Percentiles rank a stretch among this genome's conserved stretches.
Evolutionary conservation across 225 moss, liverwort and hornwort species (phyloP).

Genomic region (Sphagnum contortum): DNA sequence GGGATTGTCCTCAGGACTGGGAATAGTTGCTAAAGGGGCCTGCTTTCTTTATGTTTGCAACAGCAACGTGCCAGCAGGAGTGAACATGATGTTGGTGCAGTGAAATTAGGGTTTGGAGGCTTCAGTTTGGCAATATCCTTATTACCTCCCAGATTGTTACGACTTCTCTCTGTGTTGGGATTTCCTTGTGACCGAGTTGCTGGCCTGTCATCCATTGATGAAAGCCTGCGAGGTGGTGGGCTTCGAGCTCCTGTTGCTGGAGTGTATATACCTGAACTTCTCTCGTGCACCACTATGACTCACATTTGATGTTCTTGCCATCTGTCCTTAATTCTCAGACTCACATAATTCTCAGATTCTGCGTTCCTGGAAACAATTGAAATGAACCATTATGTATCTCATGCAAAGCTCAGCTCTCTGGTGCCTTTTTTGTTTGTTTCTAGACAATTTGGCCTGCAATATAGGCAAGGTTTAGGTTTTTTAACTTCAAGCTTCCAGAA

Average conservation of each 20-base stretch:
- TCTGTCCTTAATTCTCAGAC: too few species aligned
- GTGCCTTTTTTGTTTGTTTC: too few species aligned
- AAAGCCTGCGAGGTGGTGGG: conserved; percentile 80
- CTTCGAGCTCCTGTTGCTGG: conserved; percentile 96
- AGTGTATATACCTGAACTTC: conserved; percentile 56
- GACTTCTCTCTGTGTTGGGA: conserved; percentile 82
- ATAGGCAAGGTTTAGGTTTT: too few species aligned
- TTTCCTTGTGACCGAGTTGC: conserved; percentile 84
- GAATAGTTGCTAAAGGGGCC: too few species aligned
- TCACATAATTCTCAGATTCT: too few species aligned
- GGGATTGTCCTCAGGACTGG: too few species aligned
- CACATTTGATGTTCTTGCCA: too few species aligned
- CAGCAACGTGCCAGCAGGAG: conserved; percentile 73
- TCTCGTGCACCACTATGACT: background rate
- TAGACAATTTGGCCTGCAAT: too few species aligned
- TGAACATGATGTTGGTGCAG: conserved; percentile 83
- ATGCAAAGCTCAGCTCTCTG: too few species aligned
- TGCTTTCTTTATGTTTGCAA: conserved; percentile 1
- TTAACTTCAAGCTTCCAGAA: too few species aligned
- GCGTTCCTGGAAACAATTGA: too few species aligned
- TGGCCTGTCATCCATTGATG: conserved; percentile 69
- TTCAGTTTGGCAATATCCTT: conserved; percentile 93
- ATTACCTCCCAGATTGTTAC: conserved; percentile 68
- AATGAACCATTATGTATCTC: too few species aligned
- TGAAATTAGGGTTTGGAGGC: conserved; percentile 86